A percentile compares a stretch with the other conserved stretches of the same genome.
phyloP scores from a whole-genome alignment of 1,284 basidiomycete species.

The Stereum hirsutum region DNA sequence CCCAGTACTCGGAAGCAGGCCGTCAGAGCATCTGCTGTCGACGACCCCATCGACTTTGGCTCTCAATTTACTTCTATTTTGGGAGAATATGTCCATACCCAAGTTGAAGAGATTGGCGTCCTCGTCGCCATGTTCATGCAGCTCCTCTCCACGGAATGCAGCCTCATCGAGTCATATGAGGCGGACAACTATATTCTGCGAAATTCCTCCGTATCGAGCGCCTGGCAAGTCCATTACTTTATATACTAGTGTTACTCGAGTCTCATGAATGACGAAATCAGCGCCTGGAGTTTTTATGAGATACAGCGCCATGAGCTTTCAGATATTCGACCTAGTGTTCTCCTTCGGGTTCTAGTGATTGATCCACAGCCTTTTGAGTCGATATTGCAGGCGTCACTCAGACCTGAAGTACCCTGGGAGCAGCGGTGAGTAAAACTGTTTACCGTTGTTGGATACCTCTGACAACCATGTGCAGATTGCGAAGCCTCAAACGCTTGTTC shows the following conservation, averaged over 20 bases:
- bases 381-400: slow-evolving; percentile 31
- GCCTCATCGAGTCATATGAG: slow-evolving; percentile 52
- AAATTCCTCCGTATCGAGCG: slow-evolving; percentile 43
- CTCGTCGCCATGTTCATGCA: slow-evolving; percentile 56
- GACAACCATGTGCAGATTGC: slow-evolving; percentile 18
- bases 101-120: slow-evolving; percentile 40
- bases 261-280: slow-evolving; percentile 22
- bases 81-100: slow-evolving; percentile 38
- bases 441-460: slow-evolving; percentile 1
- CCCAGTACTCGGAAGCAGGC: slow-evolving; percentile 38
- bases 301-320: slow-evolving; percentile 44
- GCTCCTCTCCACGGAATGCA: slow-evolving; percentile 45
- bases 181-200: slow-evolving; percentile 62
- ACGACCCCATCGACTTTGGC: slow-evolving; percentile 52
- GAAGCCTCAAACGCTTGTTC: slow-evolving; percentile 41
- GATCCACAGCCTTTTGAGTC: slow-evolving; percentile 51
- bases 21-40: slow-evolving; percentile 27
- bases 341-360: slow-evolving; percentile 52
- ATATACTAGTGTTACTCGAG: no score
- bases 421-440: slow-evolving; percentile 24
- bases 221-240: slow-evolving; percentile 35
- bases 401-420: slow-evolving; percentile 33
- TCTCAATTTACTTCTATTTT: slow-evolving; percentile 42
- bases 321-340: slow-evolving; percentile 38
- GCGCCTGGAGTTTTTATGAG: slow-evolving; percentile 59